phyloP scores from a whole-genome alignment of 306 rosid genomes.

The Corylus americana region DNA sequence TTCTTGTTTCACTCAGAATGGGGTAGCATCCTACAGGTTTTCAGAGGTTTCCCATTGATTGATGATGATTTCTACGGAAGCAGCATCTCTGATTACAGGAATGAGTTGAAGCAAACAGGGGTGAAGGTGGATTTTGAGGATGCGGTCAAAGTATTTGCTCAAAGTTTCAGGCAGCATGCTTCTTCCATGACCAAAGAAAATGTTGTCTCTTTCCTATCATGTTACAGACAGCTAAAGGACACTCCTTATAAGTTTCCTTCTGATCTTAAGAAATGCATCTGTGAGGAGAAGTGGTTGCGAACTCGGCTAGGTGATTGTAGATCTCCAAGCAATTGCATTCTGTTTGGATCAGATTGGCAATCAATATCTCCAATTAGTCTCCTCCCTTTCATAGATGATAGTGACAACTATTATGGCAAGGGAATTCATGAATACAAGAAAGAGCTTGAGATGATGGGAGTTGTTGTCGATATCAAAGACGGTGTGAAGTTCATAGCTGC shows the following conservation, averaged over 20 bases:
- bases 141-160: constrained; percentile 39
- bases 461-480: constrained; percentile 40
- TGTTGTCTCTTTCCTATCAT: constrained; percentile 49
- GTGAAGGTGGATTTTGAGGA: constrained; percentile 59
- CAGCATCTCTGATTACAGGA: constrained; percentile 24
- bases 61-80: constrained; percentile 48
- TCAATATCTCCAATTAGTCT: constrained; percentile 49
- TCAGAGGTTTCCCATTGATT: constrained; percentile 50
- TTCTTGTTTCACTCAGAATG: no score
- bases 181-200: constrained; percentile 34
- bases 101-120: constrained; percentile 44
- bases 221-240: constrained; percentile 40
- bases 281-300: constrained; percentile 51
- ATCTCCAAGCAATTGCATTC: constrained; percentile 58
- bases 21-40: constrained; percentile 23
- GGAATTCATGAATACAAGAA: constrained; percentile 43
- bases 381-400: constrained; percentile 75
- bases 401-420: constrained; percentile 42
- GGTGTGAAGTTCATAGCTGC: constrained; percentile 48
- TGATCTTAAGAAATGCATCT: constrained; percentile 27
- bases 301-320: constrained; percentile 44
- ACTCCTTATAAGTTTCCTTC: constrained; percentile 27
- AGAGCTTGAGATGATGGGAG: constrained; percentile 64
- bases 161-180: constrained; percentile 42
- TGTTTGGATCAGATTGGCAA: constrained; percentile 63